Evolutionary conservation across 441 rosid species (phyloP).

Genomic region (Eutrema salsugineum): DNA sequence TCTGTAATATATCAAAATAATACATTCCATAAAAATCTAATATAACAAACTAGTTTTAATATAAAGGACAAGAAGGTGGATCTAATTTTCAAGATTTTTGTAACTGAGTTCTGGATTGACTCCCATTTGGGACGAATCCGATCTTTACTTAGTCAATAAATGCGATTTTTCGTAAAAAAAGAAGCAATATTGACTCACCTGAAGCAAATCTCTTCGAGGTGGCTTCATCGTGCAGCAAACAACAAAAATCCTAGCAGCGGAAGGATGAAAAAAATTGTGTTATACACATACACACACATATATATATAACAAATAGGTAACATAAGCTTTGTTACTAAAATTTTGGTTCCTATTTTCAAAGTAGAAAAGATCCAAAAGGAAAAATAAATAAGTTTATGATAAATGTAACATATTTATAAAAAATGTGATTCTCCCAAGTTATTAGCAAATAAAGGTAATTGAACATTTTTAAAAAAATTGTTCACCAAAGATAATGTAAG

Average conservation of each 20-base stretch:
- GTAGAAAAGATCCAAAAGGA: background rate
- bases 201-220: background rate
- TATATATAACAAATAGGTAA: background rate
- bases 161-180: too few relatives aligned
- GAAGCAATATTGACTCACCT: background rate
- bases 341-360: background rate
- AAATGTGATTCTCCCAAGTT: background rate
- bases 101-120: too few relatives aligned
- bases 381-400: background rate
- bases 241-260: background rate
- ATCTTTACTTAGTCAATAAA: too few relatives aligned
- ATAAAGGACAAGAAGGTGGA: too few relatives aligned
- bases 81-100: too few relatives aligned
- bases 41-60: background rate
- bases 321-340: background rate
- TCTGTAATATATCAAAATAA: background rate
- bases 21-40: background rate
- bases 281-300: too few relatives aligned
- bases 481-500: background rate
- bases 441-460: background rate
- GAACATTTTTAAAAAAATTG: background rate
- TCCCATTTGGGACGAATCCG: too few relatives aligned
- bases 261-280: background rate
- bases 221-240: background rate
- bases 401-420: background rate